These are phyloP conservation scores for Fistulinella staudtii DNA, from an alignment of 1,284 basidiomycete genomes.

Conservation along the genomic window DNA sequence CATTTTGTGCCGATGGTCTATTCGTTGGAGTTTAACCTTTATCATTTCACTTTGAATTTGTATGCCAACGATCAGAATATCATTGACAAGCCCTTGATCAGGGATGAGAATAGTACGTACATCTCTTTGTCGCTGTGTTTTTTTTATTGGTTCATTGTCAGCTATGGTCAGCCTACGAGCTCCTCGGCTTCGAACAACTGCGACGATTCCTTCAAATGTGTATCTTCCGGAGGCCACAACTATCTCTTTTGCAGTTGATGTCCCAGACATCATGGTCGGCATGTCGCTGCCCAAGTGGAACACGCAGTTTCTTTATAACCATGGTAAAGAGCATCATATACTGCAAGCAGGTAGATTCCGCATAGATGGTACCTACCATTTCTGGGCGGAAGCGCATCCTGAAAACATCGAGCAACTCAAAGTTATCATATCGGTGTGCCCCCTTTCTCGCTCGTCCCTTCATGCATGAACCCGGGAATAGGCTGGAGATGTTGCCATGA, in stretches of 20 bases:
- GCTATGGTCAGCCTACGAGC: slow-evolving; percentile 73
- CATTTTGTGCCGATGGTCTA: slow-evolving; percentile 85
- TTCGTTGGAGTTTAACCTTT: slow-evolving; percentile 62
- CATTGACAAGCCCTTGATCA: slow-evolving; percentile 78
- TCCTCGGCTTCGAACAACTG: slow-evolving; percentile 46
- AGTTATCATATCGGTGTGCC: slow-evolving; percentile 63
- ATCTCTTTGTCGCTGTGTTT: slow-evolving; percentile 2
- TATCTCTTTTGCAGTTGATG: slow-evolving; percentile 64
- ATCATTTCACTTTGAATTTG: slow-evolving; percentile 75
- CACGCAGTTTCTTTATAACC: slow-evolving; percentile 71
- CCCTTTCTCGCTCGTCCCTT: not conserved
- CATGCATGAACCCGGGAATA: slow-evolving; percentile 25
- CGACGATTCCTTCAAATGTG: slow-evolving; percentile 63
- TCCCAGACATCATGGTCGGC: slow-evolving; percentile 53
- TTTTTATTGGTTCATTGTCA: slow-evolving; percentile 30
- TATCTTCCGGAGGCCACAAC: slow-evolving; percentile 71
- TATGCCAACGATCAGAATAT: slow-evolving; percentile 95
- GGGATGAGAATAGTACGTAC: slow-evolving; percentile 68
- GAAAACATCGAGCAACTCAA: slow-evolving; percentile 78
- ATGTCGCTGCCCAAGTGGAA: slow-evolving; percentile 86
- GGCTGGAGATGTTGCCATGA: slow-evolving; percentile 58
- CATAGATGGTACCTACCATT: slow-evolving; percentile 72
- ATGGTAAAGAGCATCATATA: slow-evolving; percentile 52
- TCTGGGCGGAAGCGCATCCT: slow-evolving; percentile 60
- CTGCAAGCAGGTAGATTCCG: slow-evolving; percentile 56